phyloP scores from a whole-genome alignment of 2,329 filamentous ascomycete species.

The Cytospora piceicola region DNA sequence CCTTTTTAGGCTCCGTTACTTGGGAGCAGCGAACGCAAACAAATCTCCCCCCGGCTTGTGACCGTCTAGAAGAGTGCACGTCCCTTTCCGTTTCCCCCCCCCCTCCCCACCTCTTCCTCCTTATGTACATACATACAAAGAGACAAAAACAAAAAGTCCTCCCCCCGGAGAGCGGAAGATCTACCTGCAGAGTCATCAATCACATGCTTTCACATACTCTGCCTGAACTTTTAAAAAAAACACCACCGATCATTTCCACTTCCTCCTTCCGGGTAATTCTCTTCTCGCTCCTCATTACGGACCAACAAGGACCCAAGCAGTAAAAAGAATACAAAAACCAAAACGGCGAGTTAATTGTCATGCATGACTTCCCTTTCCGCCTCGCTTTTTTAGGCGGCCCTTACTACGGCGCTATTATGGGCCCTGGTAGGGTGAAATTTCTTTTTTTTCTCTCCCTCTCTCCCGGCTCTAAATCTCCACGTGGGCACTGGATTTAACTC shows the following conservation, averaged over 20 bases:
- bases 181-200: constrained; percentile 20
- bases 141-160: too few species aligned
- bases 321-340: too few species aligned
- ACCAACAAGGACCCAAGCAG: too few species aligned
- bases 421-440: background rate
- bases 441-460: too few species aligned
- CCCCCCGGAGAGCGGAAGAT: background rate
- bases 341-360: too few species aligned
- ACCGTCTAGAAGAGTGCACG: background rate
- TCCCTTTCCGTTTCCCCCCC: background rate
- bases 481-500: background rate
- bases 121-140: background rate
- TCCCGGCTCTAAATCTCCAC: constrained; percentile 3
- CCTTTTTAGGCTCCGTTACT: background rate
- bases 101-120: background rate
- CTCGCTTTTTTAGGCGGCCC: constrained; percentile 14
- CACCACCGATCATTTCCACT: too few species aligned
- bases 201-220: background rate
- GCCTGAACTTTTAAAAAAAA: too few species aligned
- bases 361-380: background rate
- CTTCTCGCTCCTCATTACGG: too few species aligned
- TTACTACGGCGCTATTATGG: constrained; percentile 23
- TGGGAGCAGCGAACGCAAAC: background rate
- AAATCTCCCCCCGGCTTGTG: background rate
- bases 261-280: too few species aligned